Conservation (phyloP, 257 asterid species). For the Nicotiana obtusifolia region DNA sequence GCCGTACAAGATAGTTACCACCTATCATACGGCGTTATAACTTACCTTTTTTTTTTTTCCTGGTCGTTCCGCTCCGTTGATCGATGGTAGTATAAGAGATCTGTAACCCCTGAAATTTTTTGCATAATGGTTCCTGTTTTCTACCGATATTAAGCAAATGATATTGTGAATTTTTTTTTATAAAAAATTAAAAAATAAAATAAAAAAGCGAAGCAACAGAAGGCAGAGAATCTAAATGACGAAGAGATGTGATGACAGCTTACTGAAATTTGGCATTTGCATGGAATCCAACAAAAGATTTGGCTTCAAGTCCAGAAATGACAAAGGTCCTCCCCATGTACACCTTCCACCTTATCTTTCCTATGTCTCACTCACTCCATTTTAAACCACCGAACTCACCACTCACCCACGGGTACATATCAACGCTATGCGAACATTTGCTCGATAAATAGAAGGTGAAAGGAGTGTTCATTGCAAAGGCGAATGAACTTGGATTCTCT, state of each 20-base stretch:
- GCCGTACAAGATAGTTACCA: no score
- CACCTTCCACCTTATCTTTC: constrained; percentile 41
- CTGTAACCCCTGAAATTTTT: no score
- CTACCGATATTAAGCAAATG: neutral
- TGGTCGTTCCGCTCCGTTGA: no score
- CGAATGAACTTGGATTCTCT: neutral
- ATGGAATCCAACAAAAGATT: constrained; percentile 30
- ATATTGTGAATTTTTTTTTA: neutral
- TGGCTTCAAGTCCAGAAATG: constrained; percentile 24
- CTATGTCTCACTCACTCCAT: constrained; percentile 24
- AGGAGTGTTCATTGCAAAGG: neutral
- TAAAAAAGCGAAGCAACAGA: neutral
- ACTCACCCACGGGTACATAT: constrained; percentile 6
- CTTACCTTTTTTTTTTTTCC: no score
- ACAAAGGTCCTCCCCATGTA: constrained; percentile 26
- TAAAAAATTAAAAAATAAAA: neutral
- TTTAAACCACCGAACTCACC: constrained; percentile 36
- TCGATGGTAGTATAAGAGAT: no score
- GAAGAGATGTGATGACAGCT: constrained; percentile 22
- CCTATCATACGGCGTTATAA: no score
- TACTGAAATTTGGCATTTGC: constrained; percentile 26
- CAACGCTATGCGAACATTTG: constrained; percentile 9
- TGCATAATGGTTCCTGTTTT: no score
- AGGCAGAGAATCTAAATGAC: constrained; percentile 13
- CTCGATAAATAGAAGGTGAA: constrained; percentile 2